Evolutionary conservation across 148 eudicot species (phyloP).

Genomic region (Salicornia ramosissima): DNA sequence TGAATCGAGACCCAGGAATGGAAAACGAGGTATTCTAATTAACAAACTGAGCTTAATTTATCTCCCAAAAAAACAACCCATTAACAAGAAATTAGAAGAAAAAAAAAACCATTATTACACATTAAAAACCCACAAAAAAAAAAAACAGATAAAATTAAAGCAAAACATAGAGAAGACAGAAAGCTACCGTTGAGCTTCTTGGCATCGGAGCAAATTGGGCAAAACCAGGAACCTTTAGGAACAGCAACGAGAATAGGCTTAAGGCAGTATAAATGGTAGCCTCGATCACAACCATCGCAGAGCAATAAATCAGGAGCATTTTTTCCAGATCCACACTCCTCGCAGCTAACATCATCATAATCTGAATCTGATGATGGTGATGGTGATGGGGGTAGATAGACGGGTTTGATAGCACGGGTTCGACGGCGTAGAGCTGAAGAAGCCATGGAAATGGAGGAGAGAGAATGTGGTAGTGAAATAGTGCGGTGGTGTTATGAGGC

Average conservation of each 20-base stretch:
- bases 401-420: slow-evolving; percentile 44
- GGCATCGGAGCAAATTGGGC: slow-evolving; percentile 48
- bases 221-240: slow-evolving; percentile 74
- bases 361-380: slow-evolving; percentile 12
- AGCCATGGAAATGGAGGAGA: slow-evolving; percentile 6
- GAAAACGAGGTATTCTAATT: neutral
- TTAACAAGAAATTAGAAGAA: neutral
- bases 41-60: neutral
- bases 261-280: slow-evolving; percentile 78
- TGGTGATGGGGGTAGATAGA: slow-evolving; percentile 14
- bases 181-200: slow-evolving; percentile 39
- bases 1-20: neutral
- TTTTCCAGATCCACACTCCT: slow-evolving; percentile 70
- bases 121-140: neutral
- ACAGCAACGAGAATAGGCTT: slow-evolving; percentile 67
- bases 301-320: slow-evolving; percentile 44
- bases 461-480: neutral
- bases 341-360: slow-evolving; percentile 42
- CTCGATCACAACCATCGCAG: slow-evolving; percentile 74
- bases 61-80: neutral
- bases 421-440: slow-evolving; percentile 28
- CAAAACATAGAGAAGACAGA: neutral
- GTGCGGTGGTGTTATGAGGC: neutral
- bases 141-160: neutral
- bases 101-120: neutral